These are phyloP conservation scores for Tetrahymena elliotti DNA, from an alignment of 73 alveolate genomes.

Conservation along the genomic window DNA sequence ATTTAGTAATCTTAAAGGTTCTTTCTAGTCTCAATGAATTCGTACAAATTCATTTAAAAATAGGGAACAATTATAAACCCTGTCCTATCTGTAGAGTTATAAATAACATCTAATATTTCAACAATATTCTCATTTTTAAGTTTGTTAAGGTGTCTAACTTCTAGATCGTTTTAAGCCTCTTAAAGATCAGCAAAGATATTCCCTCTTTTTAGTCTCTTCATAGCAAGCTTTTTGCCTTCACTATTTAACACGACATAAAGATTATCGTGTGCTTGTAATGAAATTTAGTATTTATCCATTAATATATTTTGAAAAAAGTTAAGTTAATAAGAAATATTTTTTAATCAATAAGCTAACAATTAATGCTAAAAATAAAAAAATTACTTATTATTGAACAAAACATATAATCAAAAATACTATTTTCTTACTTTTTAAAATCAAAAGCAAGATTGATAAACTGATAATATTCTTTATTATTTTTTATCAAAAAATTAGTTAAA, in stretches of 20 bases:
- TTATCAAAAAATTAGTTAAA: no score
- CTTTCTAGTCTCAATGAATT: not conserved
- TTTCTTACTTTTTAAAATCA: no score
- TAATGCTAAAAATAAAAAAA: no score
- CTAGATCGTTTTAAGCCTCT: not conserved
- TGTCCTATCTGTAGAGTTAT: not conserved
- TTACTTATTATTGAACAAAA: no score
- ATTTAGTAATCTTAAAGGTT: not conserved
- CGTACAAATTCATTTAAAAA: not conserved
- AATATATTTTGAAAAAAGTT: no score
- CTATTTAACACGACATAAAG: not conserved
- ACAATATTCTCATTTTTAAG: not conserved
- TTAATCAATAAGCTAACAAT: not conserved
- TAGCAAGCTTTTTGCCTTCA: not conserved
- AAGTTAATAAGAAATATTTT: not conserved
- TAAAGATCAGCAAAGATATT: not conserved
- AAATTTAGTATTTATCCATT: not conserved
- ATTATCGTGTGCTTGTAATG: not conserved
- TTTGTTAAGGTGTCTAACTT: not conserved
- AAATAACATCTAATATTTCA: not conserved
- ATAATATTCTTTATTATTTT: no score
- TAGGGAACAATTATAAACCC: not conserved
- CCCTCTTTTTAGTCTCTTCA: not conserved
- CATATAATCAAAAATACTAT: no score
- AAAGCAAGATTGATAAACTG: no score